Percentiles rank a stretch among this genome's conserved stretches.
Conservation (phyloP, 441 rosid species). For the Biscutella laevigata region DNA sequence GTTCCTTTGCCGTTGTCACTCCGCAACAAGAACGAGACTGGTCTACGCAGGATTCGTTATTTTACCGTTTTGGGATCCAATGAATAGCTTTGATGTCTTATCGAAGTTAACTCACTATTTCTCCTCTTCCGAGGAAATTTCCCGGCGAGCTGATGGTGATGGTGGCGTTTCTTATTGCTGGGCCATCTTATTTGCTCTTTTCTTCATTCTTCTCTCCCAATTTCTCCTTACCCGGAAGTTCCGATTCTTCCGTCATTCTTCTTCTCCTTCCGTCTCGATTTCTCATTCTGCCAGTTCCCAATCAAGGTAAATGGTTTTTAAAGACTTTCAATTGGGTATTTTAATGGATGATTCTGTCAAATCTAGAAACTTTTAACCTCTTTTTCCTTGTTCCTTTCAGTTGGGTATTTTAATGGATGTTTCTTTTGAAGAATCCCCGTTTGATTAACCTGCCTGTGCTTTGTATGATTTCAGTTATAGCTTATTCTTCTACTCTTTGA, state of each 20-base stretch:
- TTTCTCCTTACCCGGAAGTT: slow-evolving; percentile 2
- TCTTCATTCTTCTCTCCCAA: slow-evolving; percentile 35
- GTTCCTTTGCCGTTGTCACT: neutral
- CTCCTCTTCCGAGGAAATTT: slow-evolving; percentile 12
- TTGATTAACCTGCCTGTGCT: neutral
- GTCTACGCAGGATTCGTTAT: too few species aligned
- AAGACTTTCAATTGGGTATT: neutral
- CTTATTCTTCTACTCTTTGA: neutral
- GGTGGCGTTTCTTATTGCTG: slow-evolving; percentile 25
- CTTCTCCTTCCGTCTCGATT: slow-evolving; percentile 19
- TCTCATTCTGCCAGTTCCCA: slow-evolving; percentile 21
- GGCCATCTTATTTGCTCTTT: slow-evolving; percentile 33
- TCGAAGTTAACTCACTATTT: slow-evolving; percentile 5
- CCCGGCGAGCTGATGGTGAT: slow-evolving; percentile 27
- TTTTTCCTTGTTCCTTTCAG: too few species aligned
- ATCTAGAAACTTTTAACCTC: slow-evolving; percentile 1
- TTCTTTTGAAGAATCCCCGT: neutral
- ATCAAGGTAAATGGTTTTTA: slow-evolving; percentile 28
- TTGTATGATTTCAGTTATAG: neutral
- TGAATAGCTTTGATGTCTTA: slow-evolving; percentile 13
- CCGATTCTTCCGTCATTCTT: slow-evolving; percentile 9
- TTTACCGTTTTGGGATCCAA: too few species aligned
- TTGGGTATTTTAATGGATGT: neutral
- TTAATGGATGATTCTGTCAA: neutral
- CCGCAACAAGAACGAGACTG: neutral